Percentiles rank a stretch among this genome's conserved stretches.
These are phyloP conservation scores for Debaryomyces castellii DNA, from an alignment of 805 yeast species.

Conservation along the genomic window DNA sequence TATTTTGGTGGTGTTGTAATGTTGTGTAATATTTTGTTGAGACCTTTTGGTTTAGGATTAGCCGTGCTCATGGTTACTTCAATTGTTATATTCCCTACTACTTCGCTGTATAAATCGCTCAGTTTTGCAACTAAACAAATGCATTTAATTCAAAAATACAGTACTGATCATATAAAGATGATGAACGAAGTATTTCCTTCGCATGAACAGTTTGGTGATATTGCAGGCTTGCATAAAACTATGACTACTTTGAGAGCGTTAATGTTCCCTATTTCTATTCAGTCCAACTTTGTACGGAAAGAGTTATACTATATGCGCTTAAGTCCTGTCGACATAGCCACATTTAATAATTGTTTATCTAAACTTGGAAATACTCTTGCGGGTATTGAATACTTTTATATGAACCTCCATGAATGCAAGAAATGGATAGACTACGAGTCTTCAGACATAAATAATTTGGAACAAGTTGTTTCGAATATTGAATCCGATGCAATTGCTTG, in stretches of 20 bases:
- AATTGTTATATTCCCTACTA: constrained; percentile 25
- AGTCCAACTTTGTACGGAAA: constrained; percentile 13
- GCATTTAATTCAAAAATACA: constrained; percentile 11
- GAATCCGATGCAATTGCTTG: neutral
- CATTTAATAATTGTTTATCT: constrained; percentile 21
- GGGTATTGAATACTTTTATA: constrained; percentile 27
- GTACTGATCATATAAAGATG: constrained; percentile 19
- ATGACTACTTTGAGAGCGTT: constrained; percentile 17
- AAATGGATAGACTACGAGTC: constrained; percentile 17
- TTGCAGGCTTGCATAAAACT: constrained; percentile 15
- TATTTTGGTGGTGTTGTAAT: constrained; percentile 21
- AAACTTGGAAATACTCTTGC: constrained; percentile 20
- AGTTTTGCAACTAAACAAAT: constrained; percentile 15
- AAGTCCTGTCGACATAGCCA: constrained; percentile 24
- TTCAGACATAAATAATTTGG: constrained; percentile 2
- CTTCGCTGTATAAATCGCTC: constrained; percentile 15
- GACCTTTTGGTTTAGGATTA: constrained; percentile 24
- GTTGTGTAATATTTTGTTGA: constrained; percentile 16
- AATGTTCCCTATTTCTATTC: constrained; percentile 17
- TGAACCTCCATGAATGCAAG: constrained; percentile 25
- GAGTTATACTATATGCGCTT: constrained; percentile 29
- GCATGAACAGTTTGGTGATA: constrained; percentile 18
- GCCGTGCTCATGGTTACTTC: constrained; percentile 18
- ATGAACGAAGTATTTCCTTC: constrained; percentile 27
- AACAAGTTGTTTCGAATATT: neutral